Base-by-base conservation (phyloP, 1,284 basidiomycete species). In the Thecaphora thlaspeos region DNA sequence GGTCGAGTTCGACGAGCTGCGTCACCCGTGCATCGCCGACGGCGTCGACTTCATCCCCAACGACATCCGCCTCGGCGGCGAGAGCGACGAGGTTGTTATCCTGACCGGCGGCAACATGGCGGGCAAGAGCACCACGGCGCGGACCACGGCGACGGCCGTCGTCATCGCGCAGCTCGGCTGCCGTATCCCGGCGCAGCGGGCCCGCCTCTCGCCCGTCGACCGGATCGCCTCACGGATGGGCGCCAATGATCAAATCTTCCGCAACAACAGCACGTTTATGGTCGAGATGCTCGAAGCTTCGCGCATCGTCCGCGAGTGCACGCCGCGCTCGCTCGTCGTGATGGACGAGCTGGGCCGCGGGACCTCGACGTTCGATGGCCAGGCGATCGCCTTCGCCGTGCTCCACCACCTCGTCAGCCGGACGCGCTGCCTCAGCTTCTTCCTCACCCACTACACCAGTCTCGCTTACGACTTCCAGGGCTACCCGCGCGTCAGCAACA, bases 131-230 rank as follows among this genome's bases (percentile, higher is more conserved):
- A 80, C 79, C 0, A 74, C 82, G 8, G 89, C 96, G 84, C 86
- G 95, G 45, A 98, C 96, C 89, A 95, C 93, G n/a, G 92, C 91
- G 4, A 86, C 88, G 0, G 93, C 89, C 26, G 87, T 95, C 55
- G 96, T 97, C 68, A 89, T 96, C 86, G 93, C 92, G 9, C 94
- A 97, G 77, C 81, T 98, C 18, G 95, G 95, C n/a, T 98, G 97
- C 87, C 85, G 89, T 46, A 91, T 99, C 2, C 95, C 95, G 2
- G 94, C 95, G 0, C 79, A 83, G 32, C 83, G 80, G 47, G 95
- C 94, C 24, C 83, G 88, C 32, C 78, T 99, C 43, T 88, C 87
- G 61, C 91, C 95, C 0, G 86, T 96, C 2, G 94, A 99, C 77
- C 83, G 88, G 22, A 96, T 99, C 69, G 85, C 95, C 55, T 97